phyloP scores from a whole-genome alignment of 352 stramenopile species.

The Phytophthora rubi region DNA sequence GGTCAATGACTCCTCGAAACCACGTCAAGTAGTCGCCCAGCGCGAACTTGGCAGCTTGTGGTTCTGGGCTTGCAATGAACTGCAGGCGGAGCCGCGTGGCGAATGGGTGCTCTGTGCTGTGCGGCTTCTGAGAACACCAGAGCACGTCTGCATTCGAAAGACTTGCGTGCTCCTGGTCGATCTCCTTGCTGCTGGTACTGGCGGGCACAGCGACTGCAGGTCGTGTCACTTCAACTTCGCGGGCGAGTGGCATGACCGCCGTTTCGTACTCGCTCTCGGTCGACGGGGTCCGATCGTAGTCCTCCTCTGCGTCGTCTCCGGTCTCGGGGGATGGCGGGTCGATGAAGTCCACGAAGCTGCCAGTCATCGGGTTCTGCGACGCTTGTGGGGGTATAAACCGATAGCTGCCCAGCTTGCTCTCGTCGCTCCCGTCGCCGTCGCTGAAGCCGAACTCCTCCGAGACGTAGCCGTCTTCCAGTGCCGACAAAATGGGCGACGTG shows the following conservation, averaged over 20 bases:
- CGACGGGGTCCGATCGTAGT: constrained; percentile 9
- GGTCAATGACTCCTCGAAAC: constrained; percentile 12
- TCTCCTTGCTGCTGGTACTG: constrained; percentile 3
- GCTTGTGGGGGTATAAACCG: constrained; percentile 5
- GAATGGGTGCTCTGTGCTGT: constrained; percentile 16
- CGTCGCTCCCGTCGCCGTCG: constrained; percentile 28
- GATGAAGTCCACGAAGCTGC: constrained; percentile 33
- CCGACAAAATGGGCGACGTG: constrained; percentile 28
- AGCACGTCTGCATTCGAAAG: constrained; percentile 9
- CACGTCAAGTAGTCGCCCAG: constrained; percentile 22
- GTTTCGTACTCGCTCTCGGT: constrained; percentile 29
- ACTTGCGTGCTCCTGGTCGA: constrained; percentile 6
- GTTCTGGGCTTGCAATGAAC: constrained; percentile 8
- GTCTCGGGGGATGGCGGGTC: constrained; percentile 25
- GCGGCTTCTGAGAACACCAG: constrained; percentile 16
- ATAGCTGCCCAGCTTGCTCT: constrained; percentile 7
- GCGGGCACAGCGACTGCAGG: not conserved
- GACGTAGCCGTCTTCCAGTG: constrained; percentile 25
- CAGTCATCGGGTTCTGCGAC: constrained; percentile 18
- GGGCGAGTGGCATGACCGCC: constrained; percentile 13
- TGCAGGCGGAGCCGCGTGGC: constrained; percentile 19
- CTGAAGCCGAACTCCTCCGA: constrained; percentile 44
- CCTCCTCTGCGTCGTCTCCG: constrained; percentile 8
- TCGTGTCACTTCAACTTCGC: constrained; percentile 20
- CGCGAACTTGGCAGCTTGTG: constrained; percentile 7